Evolutionary conservation across 257 asterid species (phyloP).

Genomic region (Hygrophila difformis): DNA sequence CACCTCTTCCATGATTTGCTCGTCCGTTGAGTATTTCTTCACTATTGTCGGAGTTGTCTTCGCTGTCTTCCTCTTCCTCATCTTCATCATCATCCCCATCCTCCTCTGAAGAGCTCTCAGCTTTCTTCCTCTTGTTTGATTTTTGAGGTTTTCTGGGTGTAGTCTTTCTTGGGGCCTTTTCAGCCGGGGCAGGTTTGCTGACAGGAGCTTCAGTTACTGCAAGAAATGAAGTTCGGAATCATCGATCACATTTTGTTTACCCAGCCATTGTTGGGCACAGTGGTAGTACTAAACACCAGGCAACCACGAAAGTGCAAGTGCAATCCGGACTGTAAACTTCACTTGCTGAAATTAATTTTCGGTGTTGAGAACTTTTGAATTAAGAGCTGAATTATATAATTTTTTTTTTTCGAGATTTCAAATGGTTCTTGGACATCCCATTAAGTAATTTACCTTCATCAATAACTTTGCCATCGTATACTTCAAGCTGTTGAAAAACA

Average conservation of each 20-base stretch:
- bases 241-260: too few species aligned
- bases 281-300: too few species aligned
- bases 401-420: background rate
- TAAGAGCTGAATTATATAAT: too few species aligned
- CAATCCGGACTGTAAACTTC: too few species aligned
- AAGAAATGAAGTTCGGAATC: conserved; percentile 17
- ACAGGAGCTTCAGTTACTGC: conserved; percentile 41
- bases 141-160: conserved; percentile 31
- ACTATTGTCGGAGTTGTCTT: conserved; percentile 16
- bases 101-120: conserved; percentile 52
- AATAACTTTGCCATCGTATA: conserved; percentile 73
- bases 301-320: too few species aligned
- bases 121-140: conserved; percentile 60
- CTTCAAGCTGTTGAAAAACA: conserved; percentile 57
- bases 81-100: conserved; percentile 38
- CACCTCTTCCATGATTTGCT: conserved; percentile 22
- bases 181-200: conserved; percentile 17
- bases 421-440: background rate
- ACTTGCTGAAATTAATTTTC: too few species aligned
- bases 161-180: conserved; percentile 31
- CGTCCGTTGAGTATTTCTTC: conserved; percentile 46
- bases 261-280: too few species aligned
- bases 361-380: too few species aligned
- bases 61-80: conserved; percentile 32
- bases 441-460: conserved; percentile 59